A percentile compares a stretch with the other conserved stretches of the same genome.
phyloP scores from a whole-genome alignment of 192 early-diverging fungal species.

The Podila verticillata region DNA sequence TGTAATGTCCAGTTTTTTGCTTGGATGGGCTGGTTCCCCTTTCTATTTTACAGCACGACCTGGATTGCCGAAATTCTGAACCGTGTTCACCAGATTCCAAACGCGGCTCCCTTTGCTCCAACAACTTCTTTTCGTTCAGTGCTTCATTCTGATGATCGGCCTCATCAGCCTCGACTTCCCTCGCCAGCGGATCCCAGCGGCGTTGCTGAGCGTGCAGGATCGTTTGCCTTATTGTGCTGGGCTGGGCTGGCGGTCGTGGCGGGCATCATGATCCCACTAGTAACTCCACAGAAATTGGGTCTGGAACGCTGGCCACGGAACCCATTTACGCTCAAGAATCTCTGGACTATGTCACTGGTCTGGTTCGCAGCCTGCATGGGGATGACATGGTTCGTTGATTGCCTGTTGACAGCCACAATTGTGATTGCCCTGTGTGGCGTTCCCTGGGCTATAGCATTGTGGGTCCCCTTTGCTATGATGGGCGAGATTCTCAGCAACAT shows the following conservation, averaged over 20 bases:
- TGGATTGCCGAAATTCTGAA: slow-evolving; percentile 72
- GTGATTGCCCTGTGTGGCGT: slow-evolving; percentile 81
- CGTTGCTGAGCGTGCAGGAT: slow-evolving; percentile 78
- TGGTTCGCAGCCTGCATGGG: slow-evolving; percentile 76
- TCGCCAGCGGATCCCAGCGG: slow-evolving; percentile 41
- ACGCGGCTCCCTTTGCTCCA: background rate
- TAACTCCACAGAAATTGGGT: slow-evolving; percentile 49
- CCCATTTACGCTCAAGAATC: slow-evolving; percentile 52
- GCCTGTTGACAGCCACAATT: slow-evolving; percentile 66
- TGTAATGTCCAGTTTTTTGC: slow-evolving; percentile 94
- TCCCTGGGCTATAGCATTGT: slow-evolving; percentile 88
- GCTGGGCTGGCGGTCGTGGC: slow-evolving; percentile 77
- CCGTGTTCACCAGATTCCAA: slow-evolving; percentile 24
- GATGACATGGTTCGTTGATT: slow-evolving; percentile 68
- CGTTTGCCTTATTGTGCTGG: slow-evolving; percentile 85
- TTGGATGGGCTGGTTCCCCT: slow-evolving; percentile 98
- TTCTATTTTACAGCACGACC: slow-evolving; percentile 88
- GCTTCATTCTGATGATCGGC: background rate
- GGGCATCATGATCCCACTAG: slow-evolving; percentile 64
- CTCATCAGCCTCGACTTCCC: background rate
- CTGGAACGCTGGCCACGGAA: slow-evolving; percentile 33
- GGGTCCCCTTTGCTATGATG: slow-evolving; percentile 94
- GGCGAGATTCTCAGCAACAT: slow-evolving; percentile 76
- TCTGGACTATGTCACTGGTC: slow-evolving; percentile 80
- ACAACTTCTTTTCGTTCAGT: background rate